Evolutionary conservation across 495 filamentous ascomycete genomes (phyloP), one percentile per base, ranked within the genome.

Genomic region (Eremomyces bilateralis): DNA sequence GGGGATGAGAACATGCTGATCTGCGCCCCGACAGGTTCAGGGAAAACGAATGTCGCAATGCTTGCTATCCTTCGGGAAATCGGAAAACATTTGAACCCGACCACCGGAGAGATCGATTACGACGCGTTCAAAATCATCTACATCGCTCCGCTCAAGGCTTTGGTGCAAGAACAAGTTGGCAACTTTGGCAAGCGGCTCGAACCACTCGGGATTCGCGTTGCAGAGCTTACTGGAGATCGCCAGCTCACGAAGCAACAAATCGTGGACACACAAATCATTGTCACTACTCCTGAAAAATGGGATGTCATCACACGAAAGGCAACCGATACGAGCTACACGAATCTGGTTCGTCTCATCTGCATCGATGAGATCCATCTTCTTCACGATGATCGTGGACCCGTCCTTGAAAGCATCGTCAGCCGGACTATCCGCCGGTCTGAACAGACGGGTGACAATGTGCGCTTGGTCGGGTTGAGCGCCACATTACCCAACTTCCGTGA

Each of bases 41-140:
- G 88, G 47, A 99, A 99, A 58, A 99, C 88, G 8, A 99, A 99
- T 49, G 88, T 99, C 40, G 88, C 84, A 19, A 94, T 99, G 90
- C 66, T 99, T 25, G 71, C 83, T 4, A 92, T 99, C 36, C 67
- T 95, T 6, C 76, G 90, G 28, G 88, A 99, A 52, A 88, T 99
- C 43, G 90, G 88, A 15, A 95, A 95, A 58, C 71, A 95, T 52
- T 71, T 82, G 29, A 80, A 95, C 45, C 70, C 75, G 0, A 60
- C 72, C 39, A 84, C 76, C 1, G 88, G 88, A 15, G 78, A 92
- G 41, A 80, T 99, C 40, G 76, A 82, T 55, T 61, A 94, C 15
- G 88, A 95, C 49, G 76, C 81, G 32, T 99, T 99, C 62, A 99
- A 99, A 56, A 85, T 94, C 43, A 73, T 94, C 20, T 94, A 85